phyloP scores from a whole-genome alignment of 352 stramenopile genomes.

The Globisporangium okanoganense region DNA sequence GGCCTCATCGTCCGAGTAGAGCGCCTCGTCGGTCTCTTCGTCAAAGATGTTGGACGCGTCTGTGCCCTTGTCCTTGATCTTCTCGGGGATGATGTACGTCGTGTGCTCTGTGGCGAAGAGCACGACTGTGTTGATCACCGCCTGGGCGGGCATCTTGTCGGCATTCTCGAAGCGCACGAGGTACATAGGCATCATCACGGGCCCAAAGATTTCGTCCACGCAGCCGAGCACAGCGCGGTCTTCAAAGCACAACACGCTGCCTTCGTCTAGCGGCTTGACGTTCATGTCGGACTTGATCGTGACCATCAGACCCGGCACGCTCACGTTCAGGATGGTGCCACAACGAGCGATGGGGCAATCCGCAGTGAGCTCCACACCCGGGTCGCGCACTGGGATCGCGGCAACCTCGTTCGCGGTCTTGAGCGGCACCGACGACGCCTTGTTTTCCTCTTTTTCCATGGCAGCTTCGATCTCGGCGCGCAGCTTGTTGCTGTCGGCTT shows the following conservation, averaged over 20 bases:
- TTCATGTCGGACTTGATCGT: slow-evolving; percentile 72
- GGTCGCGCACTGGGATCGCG: slow-evolving; percentile 49
- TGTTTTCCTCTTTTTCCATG: slow-evolving; percentile 72
- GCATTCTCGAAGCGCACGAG: slow-evolving; percentile 73
- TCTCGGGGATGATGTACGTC: slow-evolving; percentile 73
- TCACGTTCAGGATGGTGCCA: slow-evolving; percentile 66
- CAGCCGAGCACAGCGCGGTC: slow-evolving; percentile 74
- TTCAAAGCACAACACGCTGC: slow-evolving; percentile 76
- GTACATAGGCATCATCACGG: slow-evolving; percentile 85
- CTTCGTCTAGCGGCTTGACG: slow-evolving; percentile 68
- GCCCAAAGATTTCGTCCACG: slow-evolving; percentile 83
- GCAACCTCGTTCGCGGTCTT: slow-evolving; percentile 70
- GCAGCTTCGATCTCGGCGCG: slow-evolving; percentile 72
- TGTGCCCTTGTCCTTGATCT: slow-evolving; percentile 78
- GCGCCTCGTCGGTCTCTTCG: slow-evolving; percentile 71
- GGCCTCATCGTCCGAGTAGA: slow-evolving; percentile 83
- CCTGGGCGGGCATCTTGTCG: slow-evolving; percentile 59
- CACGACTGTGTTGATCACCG: slow-evolving; percentile 35
- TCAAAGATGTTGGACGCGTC: slow-evolving; percentile 87
- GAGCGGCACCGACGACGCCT: slow-evolving; percentile 26
- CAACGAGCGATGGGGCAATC: slow-evolving; percentile 71
- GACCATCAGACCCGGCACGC: slow-evolving; percentile 54
- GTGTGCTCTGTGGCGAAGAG: slow-evolving; percentile 78
- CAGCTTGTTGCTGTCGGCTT: slow-evolving; percentile 39
- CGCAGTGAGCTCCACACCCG: slow-evolving; percentile 60